Evolutionary conservation across 331 rosid genomes (phyloP), one percentile per base, ranked within the genome.

Genomic region (Cydonia oblonga): DNA sequence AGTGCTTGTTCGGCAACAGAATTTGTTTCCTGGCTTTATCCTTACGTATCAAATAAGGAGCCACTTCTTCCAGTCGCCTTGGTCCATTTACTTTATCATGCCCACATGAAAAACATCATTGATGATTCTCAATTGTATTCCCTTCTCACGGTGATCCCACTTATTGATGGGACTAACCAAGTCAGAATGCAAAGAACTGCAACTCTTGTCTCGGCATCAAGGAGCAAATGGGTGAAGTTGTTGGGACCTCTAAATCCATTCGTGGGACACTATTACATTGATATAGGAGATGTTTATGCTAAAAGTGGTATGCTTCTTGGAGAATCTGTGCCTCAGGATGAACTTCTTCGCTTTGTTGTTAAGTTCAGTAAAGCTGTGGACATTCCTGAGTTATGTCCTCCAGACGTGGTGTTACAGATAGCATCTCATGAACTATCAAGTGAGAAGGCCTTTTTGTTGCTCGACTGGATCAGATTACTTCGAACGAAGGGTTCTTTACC

Each of bases 211-310:
- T 25, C 68, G 19, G 66, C 72, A 5, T 70, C 60, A 9, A 15
- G n/a, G 7, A 71, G 81, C 71, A 71, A 77, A 51, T 64, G 81
- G 76, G 28, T 24, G 16, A 51, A 77, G 52, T 56, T 71, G 62
- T 70, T 77, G 64, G 76, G 72, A 40, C 23, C 51, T 64, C 18
- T 9, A 9, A 70, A 77, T 38, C 76, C 81, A 23, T 77, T 51
- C 28, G 32, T 42, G 4, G 16, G 44, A 29, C 51, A 40, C 5
- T 18, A 53, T 4, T 60, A 53, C 20, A 66, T 64, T 77, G 81
- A 70, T 53, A 22, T 70, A 7, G 67, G 76, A 60, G 52, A 52
- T 64, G 19, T 38, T 5, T 70, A 77, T 42, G 7, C 72, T 54
- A 38, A 59, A 60, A 44, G 35, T 54, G 38, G 67, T 26, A 4